Evolutionary conservation across 768 basidiomycete genomes (phyloP).

Genomic region (Macrocybe gigantea): DNA sequence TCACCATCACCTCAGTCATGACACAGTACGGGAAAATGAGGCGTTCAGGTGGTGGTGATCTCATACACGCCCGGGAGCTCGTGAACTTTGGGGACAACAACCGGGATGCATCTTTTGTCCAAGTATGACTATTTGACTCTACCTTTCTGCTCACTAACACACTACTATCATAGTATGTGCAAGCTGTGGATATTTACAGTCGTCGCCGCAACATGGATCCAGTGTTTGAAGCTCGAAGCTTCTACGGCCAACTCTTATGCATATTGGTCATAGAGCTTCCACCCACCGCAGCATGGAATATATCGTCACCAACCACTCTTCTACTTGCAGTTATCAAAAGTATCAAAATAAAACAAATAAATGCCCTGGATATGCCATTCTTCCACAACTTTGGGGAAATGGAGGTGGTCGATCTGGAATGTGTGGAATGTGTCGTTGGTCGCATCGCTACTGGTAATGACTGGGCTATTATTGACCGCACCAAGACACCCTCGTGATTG

Average conservation of each 20-base stretch:
- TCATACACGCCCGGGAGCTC: neutral
- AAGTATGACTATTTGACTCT: neutral
- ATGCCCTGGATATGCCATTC: neutral
- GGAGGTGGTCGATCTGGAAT: neutral
- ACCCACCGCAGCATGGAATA: neutral
- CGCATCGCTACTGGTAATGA: neutral
- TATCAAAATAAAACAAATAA: neutral
- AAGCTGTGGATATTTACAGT: constrained; percentile 5
- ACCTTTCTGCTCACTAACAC: neutral
- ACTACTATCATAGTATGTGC: constrained; percentile 21
- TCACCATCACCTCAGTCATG: neutral
- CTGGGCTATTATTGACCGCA: neutral
- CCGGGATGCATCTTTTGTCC: neutral
- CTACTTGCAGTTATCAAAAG: neutral
- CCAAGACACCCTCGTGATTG: too few species aligned
- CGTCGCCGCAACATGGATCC: neutral
- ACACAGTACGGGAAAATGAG: neutral
- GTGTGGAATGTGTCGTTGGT: neutral
- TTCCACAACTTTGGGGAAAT: neutral
- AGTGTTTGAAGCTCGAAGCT: neutral
- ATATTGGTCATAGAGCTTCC: neutral
- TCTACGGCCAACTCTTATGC: neutral
- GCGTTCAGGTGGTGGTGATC: neutral
- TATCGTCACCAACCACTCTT: neutral
- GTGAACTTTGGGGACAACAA: neutral